These are phyloP conservation scores for Trichoderma pleuroti DNA, from an alignment of 2,329 filamentous ascomycete species.

Conservation along the genomic window DNA sequence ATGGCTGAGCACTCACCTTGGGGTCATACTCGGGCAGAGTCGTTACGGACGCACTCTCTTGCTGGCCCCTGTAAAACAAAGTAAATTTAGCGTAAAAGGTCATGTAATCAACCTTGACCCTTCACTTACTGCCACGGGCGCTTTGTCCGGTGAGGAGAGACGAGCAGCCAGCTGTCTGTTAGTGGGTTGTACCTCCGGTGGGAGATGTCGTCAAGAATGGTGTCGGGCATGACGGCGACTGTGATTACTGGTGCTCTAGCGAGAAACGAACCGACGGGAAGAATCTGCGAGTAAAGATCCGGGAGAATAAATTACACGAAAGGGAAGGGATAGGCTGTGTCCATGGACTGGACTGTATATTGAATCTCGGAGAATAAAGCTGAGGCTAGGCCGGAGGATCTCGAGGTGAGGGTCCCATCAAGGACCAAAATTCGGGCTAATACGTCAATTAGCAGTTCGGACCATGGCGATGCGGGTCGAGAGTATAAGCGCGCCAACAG, in stretches of 20 bases:
- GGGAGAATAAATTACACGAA: not conserved
- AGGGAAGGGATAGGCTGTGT: not conserved
- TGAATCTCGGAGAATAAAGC: constrained; percentile 5
- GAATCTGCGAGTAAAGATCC: not conserved
- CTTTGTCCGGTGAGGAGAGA: constrained; percentile 95
- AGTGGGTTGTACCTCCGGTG: constrained; percentile 92
- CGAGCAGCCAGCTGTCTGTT: constrained; percentile 84
- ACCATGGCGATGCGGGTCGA: constrained; percentile 6
- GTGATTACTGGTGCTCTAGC: not conserved
- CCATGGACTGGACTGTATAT: not conserved
- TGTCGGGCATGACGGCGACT: constrained; percentile 60
- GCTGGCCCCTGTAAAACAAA: constrained; percentile 61
- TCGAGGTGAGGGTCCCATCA: not conserved
- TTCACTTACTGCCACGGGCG: constrained; percentile 88
- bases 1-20: constrained; percentile 44
- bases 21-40: constrained; percentile 78
- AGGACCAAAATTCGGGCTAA: constrained; percentile 18
- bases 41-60: constrained; percentile 67
- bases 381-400: constrained; percentile 6
- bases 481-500: constrained; percentile 19
- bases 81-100: not conserved
- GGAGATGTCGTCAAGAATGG: constrained; percentile 90
- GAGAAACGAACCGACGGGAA: not conserved
- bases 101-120: not conserved
- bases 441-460: not conserved